phyloP scores from a whole-genome alignment of 2,329 filamentous ascomycete genomes.

The Lachnellula cervina region DNA sequence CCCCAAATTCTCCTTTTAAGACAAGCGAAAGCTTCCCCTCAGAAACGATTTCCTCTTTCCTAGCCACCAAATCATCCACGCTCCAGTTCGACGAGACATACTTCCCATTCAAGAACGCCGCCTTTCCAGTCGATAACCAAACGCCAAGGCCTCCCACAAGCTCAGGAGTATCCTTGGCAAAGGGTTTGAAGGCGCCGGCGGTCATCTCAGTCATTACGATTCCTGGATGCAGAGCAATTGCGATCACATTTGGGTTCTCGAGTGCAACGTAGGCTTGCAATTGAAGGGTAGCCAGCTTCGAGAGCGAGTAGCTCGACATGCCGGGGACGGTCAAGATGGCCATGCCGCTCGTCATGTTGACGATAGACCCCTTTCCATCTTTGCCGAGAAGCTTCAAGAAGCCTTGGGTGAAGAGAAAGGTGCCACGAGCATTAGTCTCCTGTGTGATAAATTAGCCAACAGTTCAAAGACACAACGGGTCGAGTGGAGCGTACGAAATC shows the following conservation, averaged over 20 bases:
- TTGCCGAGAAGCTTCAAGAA: slow-evolving; percentile 28
- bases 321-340: neutral
- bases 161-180: slow-evolving; percentile 28
- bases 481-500: slow-evolving; percentile 15
- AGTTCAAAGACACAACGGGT: neutral
- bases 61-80: slow-evolving; percentile 28
- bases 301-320: slow-evolving; percentile 9
- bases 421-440: slow-evolving; percentile 34
- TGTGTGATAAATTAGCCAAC: slow-evolving; percentile 7
- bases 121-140: slow-evolving; percentile 27
- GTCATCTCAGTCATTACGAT: slow-evolving; percentile 16
- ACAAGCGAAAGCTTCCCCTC: slow-evolving; percentile 5
- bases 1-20: slow-evolving; percentile 11
- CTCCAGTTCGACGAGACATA: slow-evolving; percentile 29
- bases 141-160: slow-evolving; percentile 28
- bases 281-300: slow-evolving; percentile 12
- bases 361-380: slow-evolving; percentile 11
- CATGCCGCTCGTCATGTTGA: slow-evolving; percentile 9
- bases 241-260: slow-evolving; percentile 14
- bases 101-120: slow-evolving; percentile 26
- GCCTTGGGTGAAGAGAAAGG: slow-evolving; percentile 30
- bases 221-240: slow-evolving; percentile 14
- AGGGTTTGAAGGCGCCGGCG: slow-evolving; percentile 20
- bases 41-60: slow-evolving; percentile 16
- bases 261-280: slow-evolving; percentile 8